Evolutionary conservation across 306 rosid species (phyloP).

Genomic region (Sindora glabra): DNA sequence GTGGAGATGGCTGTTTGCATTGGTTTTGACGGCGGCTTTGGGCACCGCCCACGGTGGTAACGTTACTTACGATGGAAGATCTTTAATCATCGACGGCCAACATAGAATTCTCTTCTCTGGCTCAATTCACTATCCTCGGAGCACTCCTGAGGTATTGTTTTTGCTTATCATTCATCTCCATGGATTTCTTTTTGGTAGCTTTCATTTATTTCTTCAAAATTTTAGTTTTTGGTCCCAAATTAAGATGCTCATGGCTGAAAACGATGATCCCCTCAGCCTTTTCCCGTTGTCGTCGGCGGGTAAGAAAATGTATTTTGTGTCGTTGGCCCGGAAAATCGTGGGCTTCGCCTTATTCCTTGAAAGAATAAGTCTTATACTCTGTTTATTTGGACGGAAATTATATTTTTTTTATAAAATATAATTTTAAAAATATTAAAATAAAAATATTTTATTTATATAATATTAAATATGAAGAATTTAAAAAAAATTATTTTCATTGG

Average conservation of each 20-base stretch:
- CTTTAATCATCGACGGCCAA: constrained; percentile 49
- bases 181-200: not conserved
- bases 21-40: constrained; percentile 10
- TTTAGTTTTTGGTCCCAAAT: not conserved
- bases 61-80: constrained; percentile 61
- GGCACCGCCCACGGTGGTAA: constrained; percentile 16
- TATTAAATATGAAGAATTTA: too few species aligned
- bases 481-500: too few species aligned
- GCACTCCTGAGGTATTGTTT: constrained; percentile 61
- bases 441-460: too few species aligned
- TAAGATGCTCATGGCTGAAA: not conserved
- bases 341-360: too few species aligned
- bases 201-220: not conserved
- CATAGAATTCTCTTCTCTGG: constrained; percentile 71
- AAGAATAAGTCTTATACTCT: too few species aligned
- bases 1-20: constrained; percentile 10
- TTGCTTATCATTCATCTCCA: not conserved
- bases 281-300: too few species aligned
- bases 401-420: too few species aligned
- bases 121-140: constrained; percentile 77
- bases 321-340: too few species aligned
- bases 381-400: too few species aligned
- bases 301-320: too few species aligned
- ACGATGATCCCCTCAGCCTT: not conserved
- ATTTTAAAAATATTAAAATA: too few species aligned